Conservation (phyloP, 768 basidiomycete genomes). For the Coprinellus aureogranulatus region DNA sequence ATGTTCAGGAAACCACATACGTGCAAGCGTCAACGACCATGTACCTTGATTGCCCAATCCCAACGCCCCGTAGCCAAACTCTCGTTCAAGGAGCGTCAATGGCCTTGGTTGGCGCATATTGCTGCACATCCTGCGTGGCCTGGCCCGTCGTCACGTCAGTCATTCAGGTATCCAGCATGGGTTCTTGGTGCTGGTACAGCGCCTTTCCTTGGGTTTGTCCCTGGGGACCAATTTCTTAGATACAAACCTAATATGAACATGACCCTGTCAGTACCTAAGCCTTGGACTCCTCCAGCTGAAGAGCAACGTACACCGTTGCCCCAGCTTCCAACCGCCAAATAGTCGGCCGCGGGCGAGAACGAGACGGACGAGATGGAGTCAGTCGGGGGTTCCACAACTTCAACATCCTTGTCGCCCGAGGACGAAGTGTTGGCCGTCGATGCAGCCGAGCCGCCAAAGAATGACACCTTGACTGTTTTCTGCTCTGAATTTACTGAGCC, state of each 20-base stretch:
- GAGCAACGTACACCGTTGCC: conserved; percentile 85
- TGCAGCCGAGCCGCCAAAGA: conserved; percentile 34
- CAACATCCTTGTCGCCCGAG: conserved; percentile 70
- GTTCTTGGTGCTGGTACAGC: conserved; percentile 87
- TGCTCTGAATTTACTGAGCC: not conserved
- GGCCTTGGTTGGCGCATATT: conserved; percentile 84
- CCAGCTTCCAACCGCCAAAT: conserved; percentile 92
- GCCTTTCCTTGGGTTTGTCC: conserved; percentile 88
- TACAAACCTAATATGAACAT: conserved; percentile 77
- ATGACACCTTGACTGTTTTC: conserved; percentile 31
- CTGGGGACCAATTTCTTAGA: conserved; percentile 83
- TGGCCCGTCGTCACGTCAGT: conserved; percentile 86
- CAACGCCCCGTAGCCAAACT: conserved; percentile 92
- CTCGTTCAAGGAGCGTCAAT: conserved; percentile 73
- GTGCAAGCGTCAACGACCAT: conserved; percentile 6
- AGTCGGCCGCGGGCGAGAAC: conserved; percentile 84
- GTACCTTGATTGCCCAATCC: conserved; percentile 95
- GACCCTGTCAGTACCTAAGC: conserved; percentile 4
- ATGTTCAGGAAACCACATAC: not conserved
- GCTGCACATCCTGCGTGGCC: conserved; percentile 79
- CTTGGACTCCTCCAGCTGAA: not conserved
- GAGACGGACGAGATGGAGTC: conserved; percentile 86
- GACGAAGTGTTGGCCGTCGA: conserved; percentile 35
- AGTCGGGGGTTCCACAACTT: conserved; percentile 73
- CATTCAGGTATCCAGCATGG: conserved; percentile 83